These are phyloP conservation scores for Aspergillus sojae DNA, from an alignment of 2,329 filamentous ascomycete genomes.

Conservation along the genomic window DNA sequence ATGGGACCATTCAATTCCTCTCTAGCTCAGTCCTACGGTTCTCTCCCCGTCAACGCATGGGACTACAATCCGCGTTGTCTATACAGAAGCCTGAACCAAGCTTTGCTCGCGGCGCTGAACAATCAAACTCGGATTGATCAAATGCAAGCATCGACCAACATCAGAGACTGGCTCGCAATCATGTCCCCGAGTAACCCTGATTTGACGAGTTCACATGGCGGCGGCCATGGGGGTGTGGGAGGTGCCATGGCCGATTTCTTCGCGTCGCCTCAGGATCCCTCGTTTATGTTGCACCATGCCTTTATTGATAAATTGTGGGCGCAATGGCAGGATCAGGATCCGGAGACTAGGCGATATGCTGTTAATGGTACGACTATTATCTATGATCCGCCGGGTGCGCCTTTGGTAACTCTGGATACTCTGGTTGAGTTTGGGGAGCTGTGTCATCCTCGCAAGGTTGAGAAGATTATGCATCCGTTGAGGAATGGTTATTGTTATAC, in stretches of 20 bases:
- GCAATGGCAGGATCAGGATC: conserved; percentile 28
- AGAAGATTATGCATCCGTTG: conserved; percentile 27
- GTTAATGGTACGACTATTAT: conserved; percentile 21
- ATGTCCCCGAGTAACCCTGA: not conserved
- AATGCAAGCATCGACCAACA: not conserved
- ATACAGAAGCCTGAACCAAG: conserved; percentile 6
- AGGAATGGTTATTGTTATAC: conserved; percentile 27
- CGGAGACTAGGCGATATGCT: conserved; percentile 1
- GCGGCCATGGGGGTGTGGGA: conserved; percentile 5
- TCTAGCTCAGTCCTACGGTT: not conserved
- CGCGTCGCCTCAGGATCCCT: conserved; percentile 24
- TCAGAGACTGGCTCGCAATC: not conserved
- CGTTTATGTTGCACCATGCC: conserved; percentile 36
- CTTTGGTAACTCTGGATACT: conserved; percentile 19
- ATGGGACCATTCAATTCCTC: not conserved
- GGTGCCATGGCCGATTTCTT: conserved; percentile 13
- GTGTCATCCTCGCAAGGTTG: conserved; percentile 18
- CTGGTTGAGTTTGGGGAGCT: conserved; percentile 23
- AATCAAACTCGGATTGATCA: not conserved
- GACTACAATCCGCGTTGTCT: conserved; percentile 16
- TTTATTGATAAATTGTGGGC: conserved; percentile 35
- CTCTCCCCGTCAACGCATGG: conserved; percentile 8
- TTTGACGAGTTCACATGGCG: not conserved
- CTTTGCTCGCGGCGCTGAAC: not conserved
- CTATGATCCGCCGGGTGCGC: conserved; percentile 6